Evolutionary conservation across 1,139 yeast genomes (phyloP).

Genomic region (Yamadazyma diddensiae): DNA sequence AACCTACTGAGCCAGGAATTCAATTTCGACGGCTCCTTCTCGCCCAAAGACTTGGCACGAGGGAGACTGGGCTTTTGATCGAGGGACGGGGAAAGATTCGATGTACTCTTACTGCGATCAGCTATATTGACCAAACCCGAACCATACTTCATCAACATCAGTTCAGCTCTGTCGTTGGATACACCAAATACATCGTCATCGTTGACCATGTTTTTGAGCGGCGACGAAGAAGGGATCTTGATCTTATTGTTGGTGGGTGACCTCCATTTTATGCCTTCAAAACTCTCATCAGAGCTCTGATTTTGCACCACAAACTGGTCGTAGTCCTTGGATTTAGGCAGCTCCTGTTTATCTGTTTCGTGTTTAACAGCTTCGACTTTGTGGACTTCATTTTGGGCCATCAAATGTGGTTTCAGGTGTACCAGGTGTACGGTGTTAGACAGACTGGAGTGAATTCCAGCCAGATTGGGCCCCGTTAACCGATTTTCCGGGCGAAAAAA

Average conservation of each 20-base stretch:
- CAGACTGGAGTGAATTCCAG: no score
- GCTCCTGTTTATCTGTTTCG: no score
- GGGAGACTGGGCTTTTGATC: constrained; percentile 20
- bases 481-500: constrained; percentile 37
- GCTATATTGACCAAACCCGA: constrained; percentile 29
- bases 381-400: no score
- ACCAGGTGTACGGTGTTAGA: no score
- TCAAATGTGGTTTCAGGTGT: no score
- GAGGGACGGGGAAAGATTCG: constrained; percentile 20
- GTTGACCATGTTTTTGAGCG: constrained; percentile 23
- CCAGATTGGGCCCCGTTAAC: no score
- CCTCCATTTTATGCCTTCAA: constrained; percentile 43
- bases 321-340: no score
- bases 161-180: constrained; percentile 29
- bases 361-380: no score
- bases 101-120: constrained; percentile 21
- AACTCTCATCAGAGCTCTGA: constrained; percentile 47
- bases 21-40: constrained; percentile 1
- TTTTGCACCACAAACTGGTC: constrained; percentile 8
- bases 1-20: constrained; percentile 6
- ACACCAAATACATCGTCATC: constrained; percentile 1
- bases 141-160: constrained; percentile 40
- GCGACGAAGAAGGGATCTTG: constrained; percentile 27
- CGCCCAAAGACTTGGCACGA: constrained; percentile 32
- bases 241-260: constrained; percentile 23